Evolutionary conservation across 2,329 filamentous ascomycete species (phyloP), one percentile per base, ranked within the genome.

Genomic region (Dactylellina drechsleri): DNA sequence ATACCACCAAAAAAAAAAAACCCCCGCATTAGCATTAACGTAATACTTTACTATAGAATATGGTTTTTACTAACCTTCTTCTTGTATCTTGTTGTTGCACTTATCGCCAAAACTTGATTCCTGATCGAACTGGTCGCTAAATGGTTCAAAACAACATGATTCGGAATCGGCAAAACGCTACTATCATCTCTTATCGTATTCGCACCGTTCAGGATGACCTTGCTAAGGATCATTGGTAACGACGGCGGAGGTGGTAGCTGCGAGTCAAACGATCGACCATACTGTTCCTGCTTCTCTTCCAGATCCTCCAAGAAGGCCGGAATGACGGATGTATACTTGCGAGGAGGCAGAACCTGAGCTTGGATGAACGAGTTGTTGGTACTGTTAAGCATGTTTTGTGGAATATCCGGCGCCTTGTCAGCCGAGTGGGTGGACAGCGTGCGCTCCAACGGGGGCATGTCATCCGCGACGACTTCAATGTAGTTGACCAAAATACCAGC

Each of bases 401-500:
- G 71, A 12, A 73, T 77, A 49, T 77, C 75, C 8, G 74, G 77
- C 12, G 71, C 79, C 62, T 79, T 77, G 54, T 80, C 79, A 18
- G 78, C 76, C 13, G 64, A 76, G 23, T 79, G 79, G 23, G 71
- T 68, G n/a, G 79, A 78, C 16, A 76, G 67, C 26, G 77, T 66
- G 26, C 79, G 78, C 23, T 78, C 79, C 56, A 82, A 79, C 26
- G 81, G 80, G 10, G 85, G 84, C 31, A 89, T 83, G 80, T 93
- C 90, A 66, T 93, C 90, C 41, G 92, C 88, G 79, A 87, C 92
- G 76, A 98, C 91, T 84, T 99, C 95, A 80, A 99, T 92, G 81
- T 98, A 99, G 83, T 99, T 99, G 83, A 99, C 94, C 16, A 99
- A 86, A 81, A 97, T 96, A 83, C 98, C 98, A 77, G 93, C 96